Percentiles rank a stretch among this genome's conserved stretches.
These are phyloP conservation scores for Conticribra weissflogii DNA, from an alignment of 108 stramenopile species.

Conservation along the genomic window DNA sequence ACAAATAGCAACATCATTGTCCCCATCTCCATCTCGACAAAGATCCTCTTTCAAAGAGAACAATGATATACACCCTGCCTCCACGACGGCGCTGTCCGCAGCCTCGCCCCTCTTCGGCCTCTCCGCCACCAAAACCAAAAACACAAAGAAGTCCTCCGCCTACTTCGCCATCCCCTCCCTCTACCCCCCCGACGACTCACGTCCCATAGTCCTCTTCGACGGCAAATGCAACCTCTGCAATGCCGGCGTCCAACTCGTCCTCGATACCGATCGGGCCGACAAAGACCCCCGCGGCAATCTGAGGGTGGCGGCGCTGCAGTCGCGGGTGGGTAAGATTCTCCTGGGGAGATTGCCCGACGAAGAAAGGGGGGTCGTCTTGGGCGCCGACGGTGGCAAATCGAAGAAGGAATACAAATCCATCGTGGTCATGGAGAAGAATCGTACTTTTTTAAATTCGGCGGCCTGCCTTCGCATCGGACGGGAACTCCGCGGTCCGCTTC, in stretches of 20 bases:
- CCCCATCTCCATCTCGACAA: too few relatives aligned
- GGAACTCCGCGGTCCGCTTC: slow-evolving; percentile 45
- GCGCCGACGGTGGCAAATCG: not conserved
- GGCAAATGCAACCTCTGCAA: slow-evolving; percentile 79
- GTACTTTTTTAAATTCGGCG: slow-evolving; percentile 26
- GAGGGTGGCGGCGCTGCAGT: slow-evolving; percentile 50
- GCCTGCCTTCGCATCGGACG: slow-evolving; percentile 45
- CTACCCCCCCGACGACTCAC: slow-evolving; percentile 38
- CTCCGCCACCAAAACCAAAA: not conserved
- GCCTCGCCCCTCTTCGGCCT: not conserved
- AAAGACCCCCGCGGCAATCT: slow-evolving; percentile 42
- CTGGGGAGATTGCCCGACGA: slow-evolving; percentile 15
- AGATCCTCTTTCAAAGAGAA: too few relatives aligned
- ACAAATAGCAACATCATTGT: too few relatives aligned
- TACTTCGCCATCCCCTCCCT: slow-evolving; percentile 40
- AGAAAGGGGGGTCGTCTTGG: slow-evolving; percentile 9
- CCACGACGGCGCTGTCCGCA: not conserved
- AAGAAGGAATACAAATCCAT: slow-evolving; percentile 46
- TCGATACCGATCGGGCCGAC: slow-evolving; percentile 57
- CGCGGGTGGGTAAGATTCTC: slow-evolving; percentile 32
- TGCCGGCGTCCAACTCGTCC: slow-evolving; percentile 58
- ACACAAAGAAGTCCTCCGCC: not conserved
- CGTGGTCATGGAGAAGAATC: slow-evolving; percentile 18
- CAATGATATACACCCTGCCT: too few relatives aligned
- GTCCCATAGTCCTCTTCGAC: slow-evolving; percentile 75